Conservation (phyloP, 1,284 basidiomycete species). For the Puccinia hordei region DNA sequence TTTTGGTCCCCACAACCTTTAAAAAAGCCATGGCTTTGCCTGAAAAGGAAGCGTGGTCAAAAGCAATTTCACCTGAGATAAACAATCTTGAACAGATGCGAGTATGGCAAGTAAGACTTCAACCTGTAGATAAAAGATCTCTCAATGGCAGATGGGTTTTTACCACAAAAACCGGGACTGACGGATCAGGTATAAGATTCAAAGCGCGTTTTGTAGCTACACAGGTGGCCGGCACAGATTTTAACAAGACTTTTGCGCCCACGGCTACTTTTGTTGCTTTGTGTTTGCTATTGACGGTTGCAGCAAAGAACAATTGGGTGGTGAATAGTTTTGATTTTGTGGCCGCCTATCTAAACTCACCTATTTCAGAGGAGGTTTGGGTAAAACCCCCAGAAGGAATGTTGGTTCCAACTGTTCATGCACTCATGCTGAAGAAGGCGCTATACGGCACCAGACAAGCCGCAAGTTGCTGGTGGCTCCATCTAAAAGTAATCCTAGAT, state of each 20-base stretch:
- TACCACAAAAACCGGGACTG: too few species aligned
- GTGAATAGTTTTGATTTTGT: background rate
- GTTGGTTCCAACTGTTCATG: background rate
- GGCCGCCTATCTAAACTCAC: background rate
- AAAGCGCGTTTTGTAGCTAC: background rate
- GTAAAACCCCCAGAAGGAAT: background rate
- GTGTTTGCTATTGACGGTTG: background rate
- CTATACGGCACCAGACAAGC: conserved; percentile 14
- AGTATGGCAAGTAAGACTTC: too few species aligned
- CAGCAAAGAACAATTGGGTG: background rate
- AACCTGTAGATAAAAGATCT: too few species aligned
- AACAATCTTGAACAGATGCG: too few species aligned
- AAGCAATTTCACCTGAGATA: too few species aligned
- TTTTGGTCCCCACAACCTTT: background rate
- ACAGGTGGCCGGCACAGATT: background rate
- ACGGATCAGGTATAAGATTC: background rate
- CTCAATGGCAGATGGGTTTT: too few species aligned
- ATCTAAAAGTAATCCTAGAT: background rate
- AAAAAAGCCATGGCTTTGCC: background rate
- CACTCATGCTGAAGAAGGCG: background rate
- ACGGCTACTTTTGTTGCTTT: background rate
- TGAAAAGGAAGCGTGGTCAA: too few species aligned
- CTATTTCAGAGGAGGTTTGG: background rate
- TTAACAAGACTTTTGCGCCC: background rate
- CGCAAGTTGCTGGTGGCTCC: conserved; percentile 26